Evolutionary conservation across 1,284 basidiomycete genomes (phyloP).

Genomic region (Xerocomus amazonicus): DNA sequence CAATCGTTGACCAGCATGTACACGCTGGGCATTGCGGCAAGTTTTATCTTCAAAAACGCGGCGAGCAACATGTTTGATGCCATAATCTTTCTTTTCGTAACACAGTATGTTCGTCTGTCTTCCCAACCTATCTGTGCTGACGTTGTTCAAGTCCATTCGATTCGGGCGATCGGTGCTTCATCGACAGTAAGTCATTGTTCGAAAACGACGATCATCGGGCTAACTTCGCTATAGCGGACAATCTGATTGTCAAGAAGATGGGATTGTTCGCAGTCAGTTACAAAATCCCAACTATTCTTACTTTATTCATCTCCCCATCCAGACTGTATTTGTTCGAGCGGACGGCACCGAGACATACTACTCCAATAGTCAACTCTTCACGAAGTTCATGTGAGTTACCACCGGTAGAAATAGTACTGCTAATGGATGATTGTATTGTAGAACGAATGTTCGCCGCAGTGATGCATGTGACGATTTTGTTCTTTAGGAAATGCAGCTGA

Average conservation of each 20-base stretch:
- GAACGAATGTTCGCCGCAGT: conserved; percentile 68
- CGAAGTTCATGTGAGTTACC: conserved; percentile 61
- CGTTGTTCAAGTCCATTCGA: conserved; percentile 56
- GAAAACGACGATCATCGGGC: background rate
- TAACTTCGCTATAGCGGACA: conserved; percentile 44
- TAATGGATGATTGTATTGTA: conserved; percentile 25
- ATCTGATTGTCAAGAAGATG: conserved; percentile 73
- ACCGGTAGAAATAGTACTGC: background rate
- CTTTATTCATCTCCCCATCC: conserved; percentile 7
- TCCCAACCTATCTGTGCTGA: conserved; percentile 15
- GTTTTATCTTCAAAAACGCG: conserved; percentile 73
- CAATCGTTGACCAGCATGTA: conserved; percentile 66
- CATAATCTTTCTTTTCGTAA: conserved; percentile 76
- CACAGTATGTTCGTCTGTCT: conserved; percentile 50
- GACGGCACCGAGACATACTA: conserved; percentile 77
- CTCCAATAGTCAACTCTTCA: conserved; percentile 71
- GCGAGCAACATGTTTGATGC: conserved; percentile 70
- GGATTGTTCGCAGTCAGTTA: conserved; percentile 60
- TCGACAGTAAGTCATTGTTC: conserved; percentile 45
- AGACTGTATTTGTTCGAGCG: conserved; percentile 62
- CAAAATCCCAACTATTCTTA: conserved; percentile 11
- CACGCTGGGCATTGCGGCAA: conserved; percentile 62
- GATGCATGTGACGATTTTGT: conserved; percentile 39
- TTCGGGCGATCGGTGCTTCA: conserved; percentile 73
- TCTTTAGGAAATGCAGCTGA: background rate